These are phyloP conservation scores for Aspergillus ibericus DNA, from an alignment of 2,329 filamentous ascomycete species.

Conservation along the genomic window DNA sequence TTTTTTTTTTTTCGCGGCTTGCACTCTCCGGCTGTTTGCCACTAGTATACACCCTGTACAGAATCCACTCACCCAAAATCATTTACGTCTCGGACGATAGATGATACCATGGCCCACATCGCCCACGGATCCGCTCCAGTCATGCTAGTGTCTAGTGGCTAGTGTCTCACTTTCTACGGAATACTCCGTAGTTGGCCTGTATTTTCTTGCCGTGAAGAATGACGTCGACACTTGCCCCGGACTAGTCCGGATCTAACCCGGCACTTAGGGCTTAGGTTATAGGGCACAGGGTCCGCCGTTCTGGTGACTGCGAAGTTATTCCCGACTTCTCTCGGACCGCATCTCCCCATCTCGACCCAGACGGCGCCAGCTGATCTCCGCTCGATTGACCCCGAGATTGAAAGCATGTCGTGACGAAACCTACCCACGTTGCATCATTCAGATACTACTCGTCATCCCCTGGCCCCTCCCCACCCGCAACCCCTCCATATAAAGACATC, in stretches of 20 bases:
- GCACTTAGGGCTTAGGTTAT: conserved; percentile 26
- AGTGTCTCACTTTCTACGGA: no score
- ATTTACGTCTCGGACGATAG: neutral
- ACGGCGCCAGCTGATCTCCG: neutral
- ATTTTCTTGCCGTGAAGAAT: neutral
- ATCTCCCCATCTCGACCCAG: neutral
- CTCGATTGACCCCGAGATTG: neutral
- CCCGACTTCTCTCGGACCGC: neutral
- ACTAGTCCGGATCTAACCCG: neutral
- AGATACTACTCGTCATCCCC: neutral
- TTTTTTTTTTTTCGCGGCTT: no score
- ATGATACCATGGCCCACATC: neutral
- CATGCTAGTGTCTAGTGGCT: no score
- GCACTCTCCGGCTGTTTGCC: neutral
- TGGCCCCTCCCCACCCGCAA: neutral
- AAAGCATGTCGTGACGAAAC: neutral
- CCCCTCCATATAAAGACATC: conserved; percentile 1
- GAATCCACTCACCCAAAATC: neutral
- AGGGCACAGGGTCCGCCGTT: conserved; percentile 21
- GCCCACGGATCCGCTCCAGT: no score
- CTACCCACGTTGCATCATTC: neutral
- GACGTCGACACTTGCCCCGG: conserved; percentile 8
- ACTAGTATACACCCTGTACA: neutral
- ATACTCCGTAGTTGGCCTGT: neutral
- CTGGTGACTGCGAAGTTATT: neutral